A percentile compares a stretch with the other conserved stretches of the same genome.
Conservation (phyloP, 1,139 yeast genomes). For the Hemisphaericaspora xylanilytica region DNA sequence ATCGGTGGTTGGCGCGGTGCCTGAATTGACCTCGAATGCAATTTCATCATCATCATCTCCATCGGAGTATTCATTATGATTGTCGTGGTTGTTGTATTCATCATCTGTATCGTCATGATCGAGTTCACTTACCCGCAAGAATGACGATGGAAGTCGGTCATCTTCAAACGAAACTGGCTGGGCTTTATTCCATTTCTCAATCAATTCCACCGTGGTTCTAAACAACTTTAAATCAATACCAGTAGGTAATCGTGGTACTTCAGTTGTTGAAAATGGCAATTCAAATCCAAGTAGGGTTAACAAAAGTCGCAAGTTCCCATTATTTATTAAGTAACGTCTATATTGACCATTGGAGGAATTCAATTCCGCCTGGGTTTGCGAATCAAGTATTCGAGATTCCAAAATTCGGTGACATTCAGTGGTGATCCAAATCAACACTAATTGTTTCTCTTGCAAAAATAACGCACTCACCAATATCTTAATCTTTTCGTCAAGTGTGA, state of each 20-base stretch:
- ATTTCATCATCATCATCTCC: constrained; percentile 27
- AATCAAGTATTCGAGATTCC: constrained; percentile 20
- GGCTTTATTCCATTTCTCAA: constrained; percentile 30
- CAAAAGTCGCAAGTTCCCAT: constrained; percentile 35
- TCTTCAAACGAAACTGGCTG: constrained; percentile 43
- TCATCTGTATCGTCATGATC: not conserved
- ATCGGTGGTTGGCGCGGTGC: too few relatives aligned
- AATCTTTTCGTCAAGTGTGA: constrained; percentile 34
- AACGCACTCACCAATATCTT: constrained; percentile 51
- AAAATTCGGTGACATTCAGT: constrained; percentile 35
- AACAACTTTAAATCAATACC: constrained; percentile 19
- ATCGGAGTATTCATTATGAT: constrained; percentile 20
- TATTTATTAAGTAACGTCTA: constrained; percentile 31
- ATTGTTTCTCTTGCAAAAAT: constrained; percentile 42
- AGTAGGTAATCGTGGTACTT: constrained; percentile 30
- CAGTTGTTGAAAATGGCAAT: constrained; percentile 35
- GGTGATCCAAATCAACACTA: constrained; percentile 43
- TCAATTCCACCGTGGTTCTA: constrained; percentile 21
- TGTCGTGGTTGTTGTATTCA: constrained; percentile 16
- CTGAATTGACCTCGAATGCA: constrained; percentile 40
- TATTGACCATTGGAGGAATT: constrained; percentile 17
- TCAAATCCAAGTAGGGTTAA: constrained; percentile 34
- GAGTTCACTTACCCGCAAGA: constrained; percentile 28
- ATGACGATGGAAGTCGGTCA: constrained; percentile 38
- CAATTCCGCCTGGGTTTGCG: constrained; percentile 14